Base-by-base conservation (phyloP, 2,329 filamentous ascomycete genomes). In the Passalora sequoiae region DNA sequence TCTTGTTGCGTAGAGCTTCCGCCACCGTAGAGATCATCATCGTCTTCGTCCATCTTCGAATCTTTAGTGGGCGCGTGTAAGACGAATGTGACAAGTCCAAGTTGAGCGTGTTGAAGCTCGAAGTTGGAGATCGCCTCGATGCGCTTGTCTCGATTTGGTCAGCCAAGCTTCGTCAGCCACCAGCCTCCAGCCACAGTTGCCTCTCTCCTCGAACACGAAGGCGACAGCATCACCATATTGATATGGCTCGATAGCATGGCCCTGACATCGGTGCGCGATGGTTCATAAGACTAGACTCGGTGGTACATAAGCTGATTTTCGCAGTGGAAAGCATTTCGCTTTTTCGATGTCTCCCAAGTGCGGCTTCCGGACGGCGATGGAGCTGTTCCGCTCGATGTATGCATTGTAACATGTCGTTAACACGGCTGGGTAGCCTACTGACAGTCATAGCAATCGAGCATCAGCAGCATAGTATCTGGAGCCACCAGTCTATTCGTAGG, bases 301-400 rank as follows among this genome's bases (percentile, higher is more conserved):
- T n/a, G n/a, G n/a, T n/a, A n/a, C n/a, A n/a, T n/a, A n/a, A n/a
- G 30, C 38, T 46, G 9, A 54, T 20, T 9, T 9, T 38, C 44
- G 38, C 54, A 95, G 91, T 97, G 92, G 91, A 96, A 96, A 85
- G 83, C 85, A 58, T 98, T 98, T 74, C 89, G 94, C 76, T 98
- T 98, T 82, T 97, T 98, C 78, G 88, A 96, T 70, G 88, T 94
- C 66, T 81, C 81, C 64, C 83, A 86, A 64, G 82, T 96, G 66
- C 81, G 84, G 62, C 76, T 89, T 59, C 78, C 76, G 57, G 84
- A 94, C 65, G 83, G 84, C 60, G 87, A 94, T 63, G 84, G 81
- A 63, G 80, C 81, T 24, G 44, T 61, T 32, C 46, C 55, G 33
- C 54, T 63, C 58, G 57, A 69, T 60, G 57, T 56, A 43, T 30